phyloP scores from a whole-genome alignment of 352 stramenopile genomes.

The Globisporangium takayamanum region DNA sequence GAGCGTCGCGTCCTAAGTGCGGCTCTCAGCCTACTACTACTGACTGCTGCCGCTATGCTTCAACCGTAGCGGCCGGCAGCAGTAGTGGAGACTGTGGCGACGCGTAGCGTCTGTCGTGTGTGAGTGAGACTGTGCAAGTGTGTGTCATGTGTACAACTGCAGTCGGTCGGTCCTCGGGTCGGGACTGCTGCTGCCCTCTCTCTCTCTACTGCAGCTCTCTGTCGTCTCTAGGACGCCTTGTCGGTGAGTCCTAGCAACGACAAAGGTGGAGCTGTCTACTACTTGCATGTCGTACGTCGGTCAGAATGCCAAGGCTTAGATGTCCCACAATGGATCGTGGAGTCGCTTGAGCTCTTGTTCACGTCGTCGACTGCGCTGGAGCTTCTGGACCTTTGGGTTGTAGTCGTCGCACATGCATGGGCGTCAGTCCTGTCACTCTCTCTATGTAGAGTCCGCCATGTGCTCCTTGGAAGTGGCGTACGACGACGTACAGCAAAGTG shows the following conservation, averaged over 20 bases:
- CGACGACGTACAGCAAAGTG: constrained; percentile 36
- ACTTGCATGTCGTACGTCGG: background rate
- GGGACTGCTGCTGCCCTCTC: too few relatives aligned
- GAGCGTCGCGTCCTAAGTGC: constrained; percentile 56
- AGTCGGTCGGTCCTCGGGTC: too few relatives aligned
- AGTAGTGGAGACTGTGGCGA: too few relatives aligned
- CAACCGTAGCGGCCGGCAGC: too few relatives aligned
- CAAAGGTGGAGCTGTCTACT: too few relatives aligned
- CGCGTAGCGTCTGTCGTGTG: too few relatives aligned
- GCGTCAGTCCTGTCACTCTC: constrained; percentile 2
- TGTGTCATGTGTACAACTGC: too few relatives aligned
- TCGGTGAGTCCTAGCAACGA: background rate
- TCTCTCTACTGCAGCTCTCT: too few relatives aligned
- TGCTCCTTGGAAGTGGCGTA: background rate
- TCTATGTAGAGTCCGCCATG: background rate
- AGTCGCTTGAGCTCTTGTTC: constrained; percentile 61
- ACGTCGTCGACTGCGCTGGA: constrained; percentile 60
- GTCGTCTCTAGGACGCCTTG: too few relatives aligned
- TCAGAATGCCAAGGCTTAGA: constrained; percentile 16
- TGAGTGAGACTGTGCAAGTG: too few relatives aligned
- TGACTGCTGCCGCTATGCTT: too few relatives aligned
- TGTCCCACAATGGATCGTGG: constrained; percentile 69
- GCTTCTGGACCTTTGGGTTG: constrained; percentile 47
- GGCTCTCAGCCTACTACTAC: background rate
- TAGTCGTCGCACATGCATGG: background rate